A percentile compares a stretch with the other conserved stretches of the same genome.
These are phyloP conservation scores for Ustilago crameri DNA, from an alignment of 1,284 basidiomycete species.

Conservation along the genomic window DNA sequence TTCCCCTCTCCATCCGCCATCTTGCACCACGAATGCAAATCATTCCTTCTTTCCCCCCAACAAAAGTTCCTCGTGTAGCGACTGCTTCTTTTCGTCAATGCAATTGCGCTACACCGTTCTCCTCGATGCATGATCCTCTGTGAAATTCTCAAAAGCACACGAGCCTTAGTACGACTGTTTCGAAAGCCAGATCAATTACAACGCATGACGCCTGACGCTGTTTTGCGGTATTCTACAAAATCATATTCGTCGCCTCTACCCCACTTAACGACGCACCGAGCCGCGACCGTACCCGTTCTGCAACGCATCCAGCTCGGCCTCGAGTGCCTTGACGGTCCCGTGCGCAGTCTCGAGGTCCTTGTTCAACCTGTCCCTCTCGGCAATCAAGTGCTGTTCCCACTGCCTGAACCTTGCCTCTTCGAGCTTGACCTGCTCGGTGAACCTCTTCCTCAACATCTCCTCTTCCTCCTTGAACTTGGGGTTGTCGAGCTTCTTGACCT, in stretches of 20 bases:
- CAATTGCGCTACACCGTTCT: too few species aligned
- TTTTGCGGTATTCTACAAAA: neutral
- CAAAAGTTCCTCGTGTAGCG: too few species aligned
- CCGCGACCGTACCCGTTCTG: slow-evolving; percentile 56
- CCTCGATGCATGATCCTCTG: too few species aligned
- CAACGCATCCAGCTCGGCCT: slow-evolving; percentile 61
- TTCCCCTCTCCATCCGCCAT: too few species aligned
- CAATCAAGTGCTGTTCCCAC: slow-evolving; percentile 93
- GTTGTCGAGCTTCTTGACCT: slow-evolving; percentile 98
- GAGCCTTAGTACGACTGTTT: neutral
- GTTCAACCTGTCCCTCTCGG: slow-evolving; percentile 67
- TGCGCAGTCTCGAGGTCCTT: slow-evolving; percentile 67
- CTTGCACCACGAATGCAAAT: too few species aligned
- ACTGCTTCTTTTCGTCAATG: too few species aligned
- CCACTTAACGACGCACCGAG: slow-evolving; percentile 47
- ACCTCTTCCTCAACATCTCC: slow-evolving; percentile 92
- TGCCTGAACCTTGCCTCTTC: slow-evolving; percentile 98
- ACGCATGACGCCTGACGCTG: neutral
- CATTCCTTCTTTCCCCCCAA: too few species aligned
- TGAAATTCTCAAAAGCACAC: too few species aligned
- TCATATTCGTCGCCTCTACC: too few species aligned
- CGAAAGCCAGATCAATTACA: neutral
- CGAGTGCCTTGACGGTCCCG: slow-evolving; percentile 64
- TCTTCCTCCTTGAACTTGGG: slow-evolving; percentile 99
- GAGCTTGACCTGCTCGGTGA: slow-evolving; percentile 99